Conservation (phyloP, 2,329 filamentous ascomycete species). For the Phialocephala sp. region DNA sequence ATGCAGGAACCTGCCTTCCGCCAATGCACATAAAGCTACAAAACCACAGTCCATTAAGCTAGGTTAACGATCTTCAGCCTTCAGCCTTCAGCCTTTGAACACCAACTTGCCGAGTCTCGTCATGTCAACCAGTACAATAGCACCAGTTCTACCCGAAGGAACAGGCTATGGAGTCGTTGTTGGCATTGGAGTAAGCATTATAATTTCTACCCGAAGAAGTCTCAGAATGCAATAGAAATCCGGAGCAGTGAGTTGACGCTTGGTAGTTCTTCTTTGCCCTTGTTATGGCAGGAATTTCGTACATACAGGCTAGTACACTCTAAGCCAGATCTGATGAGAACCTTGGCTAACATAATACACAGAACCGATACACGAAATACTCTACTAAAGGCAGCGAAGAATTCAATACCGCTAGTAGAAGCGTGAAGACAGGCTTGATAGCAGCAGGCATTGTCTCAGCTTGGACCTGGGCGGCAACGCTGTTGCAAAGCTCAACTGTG, state of each 20-base stretch:
- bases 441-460: slow-evolving; percentile 2
- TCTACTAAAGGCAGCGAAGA: slow-evolving; percentile 1
- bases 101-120: neutral
- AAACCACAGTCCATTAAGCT: neutral
- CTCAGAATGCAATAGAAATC: neutral
- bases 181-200: neutral
- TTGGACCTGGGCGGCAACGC: slow-evolving; percentile 7
- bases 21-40: neutral
- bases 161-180: neutral
- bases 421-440: slow-evolving; percentile 2
- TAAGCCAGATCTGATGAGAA: neutral
- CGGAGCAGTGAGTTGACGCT: neutral
- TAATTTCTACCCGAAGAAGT: neutral
- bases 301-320: neutral
- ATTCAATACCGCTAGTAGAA: slow-evolving; percentile 2
- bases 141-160: neutral
- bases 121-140: neutral
- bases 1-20: neutral
- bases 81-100: neutral
- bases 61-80: neutral
- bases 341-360: neutral
- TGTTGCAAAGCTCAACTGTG: neutral
- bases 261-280: slow-evolving; percentile 2
- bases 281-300: neutral
- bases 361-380: slow-evolving; percentile 3